These are phyloP conservation scores for Candida cerambycidarum DNA, from an alignment of 805 yeast species.

Conservation along the genomic window DNA sequence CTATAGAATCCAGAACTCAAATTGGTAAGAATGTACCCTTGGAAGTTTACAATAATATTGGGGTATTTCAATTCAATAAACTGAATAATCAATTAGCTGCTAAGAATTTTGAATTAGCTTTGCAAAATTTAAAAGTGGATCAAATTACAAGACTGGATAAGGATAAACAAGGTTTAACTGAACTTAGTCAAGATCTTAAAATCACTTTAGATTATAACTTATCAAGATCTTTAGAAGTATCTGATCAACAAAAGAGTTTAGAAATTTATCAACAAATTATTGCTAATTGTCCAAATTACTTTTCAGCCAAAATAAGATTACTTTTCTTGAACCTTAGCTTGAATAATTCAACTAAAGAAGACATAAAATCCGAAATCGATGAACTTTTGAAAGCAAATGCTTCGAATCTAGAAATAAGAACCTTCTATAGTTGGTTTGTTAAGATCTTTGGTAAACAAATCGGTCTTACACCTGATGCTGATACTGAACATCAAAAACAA, in stretches of 20 bases:
- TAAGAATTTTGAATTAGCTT: constrained; percentile 52
- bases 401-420: constrained; percentile 76
- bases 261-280: constrained; percentile 57
- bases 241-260: constrained; percentile 38
- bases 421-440: constrained; percentile 90
- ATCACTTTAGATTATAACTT: constrained; percentile 55
- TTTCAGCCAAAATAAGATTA: constrained; percentile 72
- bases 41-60: constrained; percentile 77
- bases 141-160: constrained; percentile 22
- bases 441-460: constrained; percentile 55
- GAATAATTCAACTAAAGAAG: constrained; percentile 33
- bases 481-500: constrained; percentile 78
- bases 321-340: constrained; percentile 58
- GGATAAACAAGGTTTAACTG: constrained; percentile 42
- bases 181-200: constrained; percentile 28
- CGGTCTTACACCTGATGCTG: constrained; percentile 53
- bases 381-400: constrained; percentile 53
- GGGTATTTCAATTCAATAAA: constrained; percentile 73
- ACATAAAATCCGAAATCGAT: constrained; percentile 54
- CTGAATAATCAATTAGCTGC: constrained; percentile 60
- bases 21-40: constrained; percentile 48
- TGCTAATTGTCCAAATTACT: constrained; percentile 61
- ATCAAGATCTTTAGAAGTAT: constrained; percentile 71
- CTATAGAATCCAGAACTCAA: constrained; percentile 51
- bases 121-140: constrained; percentile 29